Conservation (phyloP, 2,329 filamentous ascomycete species). For the Achaetomium macrosporum region DNA sequence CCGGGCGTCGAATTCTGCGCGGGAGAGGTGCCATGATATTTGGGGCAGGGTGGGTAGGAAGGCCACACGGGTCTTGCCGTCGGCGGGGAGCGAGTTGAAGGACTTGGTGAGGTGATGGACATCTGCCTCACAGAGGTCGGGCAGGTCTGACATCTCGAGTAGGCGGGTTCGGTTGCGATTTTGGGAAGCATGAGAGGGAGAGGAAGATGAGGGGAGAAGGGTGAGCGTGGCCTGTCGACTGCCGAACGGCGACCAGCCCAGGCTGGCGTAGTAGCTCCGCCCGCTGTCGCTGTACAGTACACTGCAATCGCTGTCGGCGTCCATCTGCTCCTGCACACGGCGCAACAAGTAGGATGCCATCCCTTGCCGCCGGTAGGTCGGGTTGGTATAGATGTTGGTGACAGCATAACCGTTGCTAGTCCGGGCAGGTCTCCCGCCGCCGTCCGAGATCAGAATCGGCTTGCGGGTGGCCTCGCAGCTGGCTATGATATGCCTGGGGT, state of each 20-base stretch:
- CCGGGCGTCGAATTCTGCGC: constrained; percentile 27
- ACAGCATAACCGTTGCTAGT: constrained; percentile 29
- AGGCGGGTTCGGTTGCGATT: constrained; percentile 17
- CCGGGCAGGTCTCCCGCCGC: constrained; percentile 22
- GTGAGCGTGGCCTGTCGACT: constrained; percentile 31
- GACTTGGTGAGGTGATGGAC: constrained; percentile 25
- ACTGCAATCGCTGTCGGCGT: constrained; percentile 31
- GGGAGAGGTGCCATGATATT: constrained; percentile 31
- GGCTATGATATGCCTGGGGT: constrained; percentile 29
- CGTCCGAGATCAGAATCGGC: constrained; percentile 25
- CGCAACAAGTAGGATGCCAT: constrained; percentile 33
- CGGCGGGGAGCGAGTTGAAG: constrained; percentile 21
- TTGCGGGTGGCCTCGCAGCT: constrained; percentile 30
- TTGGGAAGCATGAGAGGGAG: background rate
- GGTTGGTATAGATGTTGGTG: constrained; percentile 33
- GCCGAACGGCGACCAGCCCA: constrained; percentile 33
- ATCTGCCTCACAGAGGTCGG: constrained; percentile 26
- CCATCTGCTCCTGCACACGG: constrained; percentile 31
- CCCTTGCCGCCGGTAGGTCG: constrained; percentile 30
- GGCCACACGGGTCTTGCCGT: constrained; percentile 30
- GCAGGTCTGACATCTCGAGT: constrained; percentile 23
- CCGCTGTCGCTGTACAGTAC: constrained; percentile 33
- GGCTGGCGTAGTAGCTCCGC: constrained; percentile 29
- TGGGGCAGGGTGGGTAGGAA: constrained; percentile 30
- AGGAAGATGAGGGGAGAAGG: constrained; percentile 17